Base-by-base conservation (phyloP, 2,329 filamentous ascomycete genomes). In the Iodosphaeria phyllophila region DNA sequence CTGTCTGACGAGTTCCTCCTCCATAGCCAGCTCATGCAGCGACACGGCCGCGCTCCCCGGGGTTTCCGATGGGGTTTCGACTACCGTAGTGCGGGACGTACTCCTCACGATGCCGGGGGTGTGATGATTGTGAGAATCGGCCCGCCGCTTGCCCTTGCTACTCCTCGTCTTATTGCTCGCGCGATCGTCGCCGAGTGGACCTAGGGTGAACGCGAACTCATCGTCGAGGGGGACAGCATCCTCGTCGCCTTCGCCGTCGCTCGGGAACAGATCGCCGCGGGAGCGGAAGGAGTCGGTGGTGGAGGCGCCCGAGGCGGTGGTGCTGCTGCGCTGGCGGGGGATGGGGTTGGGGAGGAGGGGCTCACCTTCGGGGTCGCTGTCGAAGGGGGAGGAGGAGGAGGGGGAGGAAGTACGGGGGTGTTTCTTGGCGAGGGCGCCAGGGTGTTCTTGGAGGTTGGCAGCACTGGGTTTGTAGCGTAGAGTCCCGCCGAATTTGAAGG, bases 181-280 rank as follows among this genome's bases (percentile, higher is more conserved):
- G 22, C 65, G 63, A 39, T 82, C 76, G 28, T 89, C 82, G n/a
- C 62, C 64, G 35, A 76, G n/a, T n/a, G n/a, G 67, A 31, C 83
- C 74, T 32, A 93, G 58, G 3, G 73, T 70, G 45, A 92, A 73
- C 3, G 83, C 79, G 38, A 95, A 91, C 41, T 93, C 84, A 42
- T 93, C 86, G 38, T 86, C 80, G 11, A 95, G 53, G 8, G 83
- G 79, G n/a, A 92, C 69, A 1, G 86, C 86, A 48, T 95, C 86
- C 45, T 92, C 84, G 33, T 91, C 82, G 26, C 84, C 82, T 40
- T 74, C 69, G 23, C 64, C 68, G 32, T 92, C 83, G 39, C 83
- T 92, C 0, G 82, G 82, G 36, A 93, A 89, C 8, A 95, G 56
- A 49, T 95, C 86, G 2, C 83, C 83, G 23, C 86, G 61, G 8